Percentiles rank a stretch among this genome's conserved stretches.
Evolutionary conservation across 495 filamentous ascomycete species (phyloP).

Genomic region (Neurospora hispaniola): DNA sequence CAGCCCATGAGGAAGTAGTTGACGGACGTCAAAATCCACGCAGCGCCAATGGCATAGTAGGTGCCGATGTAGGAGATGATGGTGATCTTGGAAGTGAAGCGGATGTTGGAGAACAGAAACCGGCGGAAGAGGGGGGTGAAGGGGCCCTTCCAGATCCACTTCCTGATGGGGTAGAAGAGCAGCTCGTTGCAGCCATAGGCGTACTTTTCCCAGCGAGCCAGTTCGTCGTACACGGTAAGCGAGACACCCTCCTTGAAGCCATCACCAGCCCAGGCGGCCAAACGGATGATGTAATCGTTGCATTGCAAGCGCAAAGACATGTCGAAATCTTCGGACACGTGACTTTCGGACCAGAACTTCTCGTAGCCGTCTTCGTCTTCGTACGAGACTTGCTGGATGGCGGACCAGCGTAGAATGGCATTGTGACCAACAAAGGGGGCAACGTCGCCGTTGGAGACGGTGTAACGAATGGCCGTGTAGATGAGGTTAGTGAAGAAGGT

Average conservation of each 20-base stretch:
- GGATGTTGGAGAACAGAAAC: slow-evolving; percentile 64
- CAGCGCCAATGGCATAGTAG: slow-evolving; percentile 72
- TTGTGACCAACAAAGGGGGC: slow-evolving; percentile 76
- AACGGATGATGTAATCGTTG: slow-evolving; percentile 60
- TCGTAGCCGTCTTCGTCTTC: slow-evolving; percentile 55
- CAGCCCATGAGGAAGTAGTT: slow-evolving; percentile 75
- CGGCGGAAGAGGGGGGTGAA: slow-evolving; percentile 65
- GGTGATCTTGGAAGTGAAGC: slow-evolving; percentile 67
- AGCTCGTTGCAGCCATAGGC: slow-evolving; percentile 82
- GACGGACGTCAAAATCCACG: slow-evolving; percentile 65
- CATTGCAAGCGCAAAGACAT: slow-evolving; percentile 74
- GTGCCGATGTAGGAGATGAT: slow-evolving; percentile 81
- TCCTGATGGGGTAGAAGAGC: slow-evolving; percentile 62
- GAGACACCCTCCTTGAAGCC: slow-evolving; percentile 82
- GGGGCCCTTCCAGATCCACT: slow-evolving; percentile 52
- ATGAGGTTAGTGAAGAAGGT: slow-evolving; percentile 82
- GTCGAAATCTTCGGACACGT: slow-evolving; percentile 78
- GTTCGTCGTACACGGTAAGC: slow-evolving; percentile 74
- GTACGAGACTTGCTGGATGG: slow-evolving; percentile 68
- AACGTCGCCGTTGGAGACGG: slow-evolving; percentile 72
- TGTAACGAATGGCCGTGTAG: slow-evolving; percentile 67
- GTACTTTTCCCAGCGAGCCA: slow-evolving; percentile 79
- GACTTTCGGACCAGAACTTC: slow-evolving; percentile 77
- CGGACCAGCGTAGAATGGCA: slow-evolving; percentile 68
- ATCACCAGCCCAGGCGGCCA: slow-evolving; percentile 61